phyloP scores from a whole-genome alignment of 2,329 filamentous ascomycete species.

The Colletotrichum lentis region DNA sequence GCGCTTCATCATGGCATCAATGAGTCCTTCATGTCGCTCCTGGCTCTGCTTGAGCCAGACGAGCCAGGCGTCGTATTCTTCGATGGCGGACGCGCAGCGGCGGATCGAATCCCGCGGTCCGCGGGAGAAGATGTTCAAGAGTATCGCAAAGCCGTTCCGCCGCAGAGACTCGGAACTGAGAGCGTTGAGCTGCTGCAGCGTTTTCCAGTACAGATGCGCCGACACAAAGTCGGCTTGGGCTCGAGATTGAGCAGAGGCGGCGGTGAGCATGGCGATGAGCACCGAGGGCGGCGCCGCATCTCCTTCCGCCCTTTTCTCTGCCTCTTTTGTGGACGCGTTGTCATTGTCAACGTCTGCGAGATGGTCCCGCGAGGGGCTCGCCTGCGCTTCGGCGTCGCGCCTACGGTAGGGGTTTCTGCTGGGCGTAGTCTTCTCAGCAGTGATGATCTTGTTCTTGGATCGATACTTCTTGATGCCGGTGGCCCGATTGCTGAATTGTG shows the following conservation, averaged over 20 bases:
- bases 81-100: conserved; percentile 74
- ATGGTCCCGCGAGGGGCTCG: not conserved
- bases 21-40: conserved; percentile 76
- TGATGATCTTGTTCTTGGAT: conserved; percentile 66
- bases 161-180: conserved; percentile 68
- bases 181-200: conserved; percentile 75
- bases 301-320: conserved; percentile 35
- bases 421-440: conserved; percentile 58
- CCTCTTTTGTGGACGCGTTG: not conserved
- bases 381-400: conserved; percentile 37
- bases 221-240: conserved; percentile 83
- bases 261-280: conserved; percentile 76
- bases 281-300: conserved; percentile 49
- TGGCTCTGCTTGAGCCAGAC: conserved; percentile 85
- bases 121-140: conserved; percentile 77
- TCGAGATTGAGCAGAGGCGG: conserved; percentile 78
- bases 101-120: conserved; percentile 75
- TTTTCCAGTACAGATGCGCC: conserved; percentile 86
- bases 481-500: conserved; percentile 76
- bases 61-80: conserved; percentile 82
- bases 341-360: conserved; percentile 29
- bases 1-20: conserved; percentile 77
- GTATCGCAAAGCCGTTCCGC: conserved; percentile 73
- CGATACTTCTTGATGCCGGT: conserved; percentile 67
- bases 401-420: conserved; percentile 68